Evolutionary conservation across 306 rosid species (phyloP), one percentile per base, ranked within the genome.

Genomic region (Luffa acutangula): DNA sequence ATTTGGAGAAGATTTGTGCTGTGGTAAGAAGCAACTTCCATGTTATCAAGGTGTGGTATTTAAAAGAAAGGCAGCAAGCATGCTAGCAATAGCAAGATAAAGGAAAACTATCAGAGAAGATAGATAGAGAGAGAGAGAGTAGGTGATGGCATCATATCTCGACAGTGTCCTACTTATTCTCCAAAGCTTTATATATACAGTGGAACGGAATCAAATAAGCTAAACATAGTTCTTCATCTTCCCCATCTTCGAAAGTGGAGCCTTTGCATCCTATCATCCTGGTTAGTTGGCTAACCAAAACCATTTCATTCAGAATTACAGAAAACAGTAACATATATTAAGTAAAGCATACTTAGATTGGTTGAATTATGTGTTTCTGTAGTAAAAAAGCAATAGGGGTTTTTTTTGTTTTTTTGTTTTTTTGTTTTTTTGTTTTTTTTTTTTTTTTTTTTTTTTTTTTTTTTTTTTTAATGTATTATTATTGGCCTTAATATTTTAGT

Each of bases 161-260:
- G 57, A 72, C 77, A 72, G 77, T 25, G 77, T 72, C 43, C 59
- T 13, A 14, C 21, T 25, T 72, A 72, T 72, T 72, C 77, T 31
- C 59, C 25, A 48, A 46, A 72, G 77, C 77, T 72, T 31, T 70
- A 67, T 41, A 67, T 67, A 67, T 20, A 66, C 73, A 67, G 75
- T 67, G 49, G 75, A 67, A 18, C 9, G 75, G 51, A 67, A 41
- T 67, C 75, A 41, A 43, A 67, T 18, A 45, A 45, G 56, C 76
- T 71, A 25, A 72, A 72, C 77, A 72, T 14, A 18, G 51, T 67
- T 72, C 77, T 12, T 66, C 74, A 66, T 43, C 53, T 69, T 4
- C 36, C 75, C 70, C 73, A 59, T 43, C 75, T 21, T 70, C 39
- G 76, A 70, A 70, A 70, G 34, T 70, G 76, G 76, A 43, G 53